Percentiles rank a stretch among this genome's conserved stretches.
phyloP scores from a whole-genome alignment of 2,329 filamentous ascomycete species.

The Hypoxylon sp. region DNA sequence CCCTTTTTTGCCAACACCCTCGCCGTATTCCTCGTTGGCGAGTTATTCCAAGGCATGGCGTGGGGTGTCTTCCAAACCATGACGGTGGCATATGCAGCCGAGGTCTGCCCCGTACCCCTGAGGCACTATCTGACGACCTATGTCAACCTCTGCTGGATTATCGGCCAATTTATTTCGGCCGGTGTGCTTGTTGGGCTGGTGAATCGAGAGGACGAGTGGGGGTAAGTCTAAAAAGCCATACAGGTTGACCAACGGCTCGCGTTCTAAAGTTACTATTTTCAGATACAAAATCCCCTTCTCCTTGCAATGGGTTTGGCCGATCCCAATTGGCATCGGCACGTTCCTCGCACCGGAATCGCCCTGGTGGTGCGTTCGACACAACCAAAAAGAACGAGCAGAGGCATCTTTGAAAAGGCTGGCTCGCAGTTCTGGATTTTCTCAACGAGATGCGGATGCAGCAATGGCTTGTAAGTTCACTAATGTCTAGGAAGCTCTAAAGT shows the following conservation, averaged over 20 bases:
- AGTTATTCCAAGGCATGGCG: conserved; percentile 60
- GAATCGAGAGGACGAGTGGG: conserved; percentile 50
- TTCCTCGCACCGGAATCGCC: conserved; percentile 52
- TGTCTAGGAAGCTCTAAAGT: neutral
- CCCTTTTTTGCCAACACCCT: conserved; percentile 59
- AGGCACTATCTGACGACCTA: conserved; percentile 52
- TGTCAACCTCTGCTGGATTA: conserved; percentile 54
- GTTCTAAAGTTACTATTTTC: conserved; percentile 7
- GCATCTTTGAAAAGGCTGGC: conserved; percentile 51
- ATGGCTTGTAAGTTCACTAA: conserved; percentile 48
- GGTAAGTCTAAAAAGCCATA: conserved; percentile 42
- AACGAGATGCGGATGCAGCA: conserved; percentile 52
- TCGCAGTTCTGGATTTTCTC: conserved; percentile 51
- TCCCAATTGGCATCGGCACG: conserved; percentile 51
- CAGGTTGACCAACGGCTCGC: neutral
- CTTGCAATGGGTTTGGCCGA: conserved; percentile 53
- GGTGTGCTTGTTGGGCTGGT: conserved; percentile 52
- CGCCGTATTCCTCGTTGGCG: conserved; percentile 57
- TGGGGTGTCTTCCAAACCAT: conserved; percentile 56
- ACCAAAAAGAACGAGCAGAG: conserved; percentile 45
- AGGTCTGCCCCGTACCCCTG: conserved; percentile 52
- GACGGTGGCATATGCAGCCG: conserved; percentile 52
- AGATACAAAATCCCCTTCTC: conserved; percentile 54
- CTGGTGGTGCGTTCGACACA: conserved; percentile 52
- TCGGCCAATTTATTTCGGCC: conserved; percentile 59